Conservation (phyloP, 2,329 filamentous ascomycete genomes). For the Sporothrix euskadiensis region DNA sequence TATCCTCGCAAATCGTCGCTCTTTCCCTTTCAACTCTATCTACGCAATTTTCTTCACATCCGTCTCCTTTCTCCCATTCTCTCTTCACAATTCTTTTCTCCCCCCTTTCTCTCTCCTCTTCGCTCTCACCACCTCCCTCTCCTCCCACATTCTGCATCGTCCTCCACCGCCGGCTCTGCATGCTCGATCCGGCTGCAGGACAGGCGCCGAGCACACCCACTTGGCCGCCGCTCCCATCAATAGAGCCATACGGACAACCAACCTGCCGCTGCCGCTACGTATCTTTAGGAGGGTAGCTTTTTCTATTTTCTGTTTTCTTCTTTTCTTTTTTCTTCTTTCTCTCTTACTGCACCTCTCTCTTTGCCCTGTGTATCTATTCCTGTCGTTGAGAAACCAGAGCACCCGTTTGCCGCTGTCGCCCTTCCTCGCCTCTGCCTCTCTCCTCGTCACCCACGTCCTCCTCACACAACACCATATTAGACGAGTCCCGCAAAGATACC, state of each 20-base stretch:
- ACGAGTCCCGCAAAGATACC: slow-evolving; percentile 25
- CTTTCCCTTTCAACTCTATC: slow-evolving; percentile 15
- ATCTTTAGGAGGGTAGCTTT: slow-evolving; percentile 35
- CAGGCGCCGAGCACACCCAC: slow-evolving; percentile 42
- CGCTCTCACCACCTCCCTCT: neutral
- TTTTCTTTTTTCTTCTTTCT: slow-evolving; percentile 12
- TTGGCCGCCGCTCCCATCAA: slow-evolving; percentile 26
- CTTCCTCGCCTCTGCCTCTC: slow-evolving; percentile 8
- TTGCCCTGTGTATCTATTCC: slow-evolving; percentile 9
- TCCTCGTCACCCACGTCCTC: slow-evolving; percentile 11
- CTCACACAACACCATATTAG: slow-evolving; percentile 24
- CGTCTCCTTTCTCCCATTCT: slow-evolving; percentile 24
- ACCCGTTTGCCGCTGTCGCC: slow-evolving; percentile 23
- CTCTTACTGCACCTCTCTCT: slow-evolving; percentile 4
- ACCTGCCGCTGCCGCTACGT: slow-evolving; percentile 30
- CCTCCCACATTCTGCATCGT: slow-evolving; percentile 20
- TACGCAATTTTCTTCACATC: slow-evolving; percentile 22
- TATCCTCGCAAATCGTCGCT: neutral
- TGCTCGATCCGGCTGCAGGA: slow-evolving; percentile 36
- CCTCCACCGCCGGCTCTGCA: slow-evolving; percentile 31
- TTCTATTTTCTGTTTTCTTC: slow-evolving; percentile 23
- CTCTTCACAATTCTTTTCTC: neutral
- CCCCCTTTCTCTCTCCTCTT: slow-evolving; percentile 19
- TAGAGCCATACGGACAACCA: slow-evolving; percentile 10
- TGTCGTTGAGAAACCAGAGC: neutral